Evolutionary conservation across 1,284 basidiomycete species (phyloP), one percentile per base, ranked within the genome.

Genomic region (Gymnopus androsaceus): DNA sequence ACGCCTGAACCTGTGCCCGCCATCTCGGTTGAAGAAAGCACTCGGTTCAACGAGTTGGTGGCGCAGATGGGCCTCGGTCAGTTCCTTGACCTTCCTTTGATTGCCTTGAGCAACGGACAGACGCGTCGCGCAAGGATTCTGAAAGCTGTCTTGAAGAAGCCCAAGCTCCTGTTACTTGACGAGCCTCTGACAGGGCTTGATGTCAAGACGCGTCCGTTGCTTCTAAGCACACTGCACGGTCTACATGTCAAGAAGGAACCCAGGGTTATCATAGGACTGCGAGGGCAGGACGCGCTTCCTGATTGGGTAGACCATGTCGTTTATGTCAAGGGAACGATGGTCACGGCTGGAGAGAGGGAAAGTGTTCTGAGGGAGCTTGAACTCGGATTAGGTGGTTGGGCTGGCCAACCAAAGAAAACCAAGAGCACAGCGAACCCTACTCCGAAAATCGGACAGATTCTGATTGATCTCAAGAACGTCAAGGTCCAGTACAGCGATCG

Each of bases 61-160:
- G 68, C 73, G 4, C 71, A 72, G 44, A 76, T 94, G 67, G 81
- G 79, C 2, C 73, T 95, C 46, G 65, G 69, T 2, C 64, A 76
- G 15, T 70, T 94, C 34, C 73, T 96, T n/a, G 88, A 95, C 65
- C 65, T 95, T 4, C 95, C 94, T 0, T 71, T 90, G 15, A 79
- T 96, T 5, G 90, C 90, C 0, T 70, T 98, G 49, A 93, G 90
- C 60, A 96, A 96, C 63, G 96, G 96, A 0, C 96, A 99, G 75
- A 97, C 89, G 19, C 74, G 96, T 34, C 75, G 94, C 23, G 94
- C 94, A 3, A 77, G 95, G 48, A 92, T 99, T 44, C 77, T 92
- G 2, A 85, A 85, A 61, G 91, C 92, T 0, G 70, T 98, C 8
- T 70, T 98, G 38, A 51, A 46, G 37, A 59, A 49, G 15, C 75